Evolutionary conservation across 306 rosid species (phyloP).

Genomic region (Gynostemma pentaphyllum): DNA sequence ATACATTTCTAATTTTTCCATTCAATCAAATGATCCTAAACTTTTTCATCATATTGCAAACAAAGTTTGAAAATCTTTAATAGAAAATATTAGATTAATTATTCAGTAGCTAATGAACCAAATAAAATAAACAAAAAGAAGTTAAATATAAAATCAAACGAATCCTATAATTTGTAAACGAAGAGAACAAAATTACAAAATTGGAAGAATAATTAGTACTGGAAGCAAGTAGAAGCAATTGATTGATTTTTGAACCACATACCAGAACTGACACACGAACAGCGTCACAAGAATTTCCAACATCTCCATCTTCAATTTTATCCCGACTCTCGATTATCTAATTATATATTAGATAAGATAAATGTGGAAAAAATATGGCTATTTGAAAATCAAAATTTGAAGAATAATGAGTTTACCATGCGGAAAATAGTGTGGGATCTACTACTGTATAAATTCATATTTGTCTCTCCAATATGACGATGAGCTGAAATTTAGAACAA

Average conservation of each 20-base stretch:
- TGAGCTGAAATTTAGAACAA: slow-evolving; percentile 48
- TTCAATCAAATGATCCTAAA: no score
- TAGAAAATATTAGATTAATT: no score
- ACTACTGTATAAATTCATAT: slow-evolving; percentile 87
- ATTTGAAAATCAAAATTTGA: neutral
- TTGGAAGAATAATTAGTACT: neutral
- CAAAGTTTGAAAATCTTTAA: no score
- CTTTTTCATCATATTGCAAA: no score
- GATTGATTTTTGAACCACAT: slow-evolving; percentile 15
- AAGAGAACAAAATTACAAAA: no score
- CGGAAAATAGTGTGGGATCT: slow-evolving; percentile 97
- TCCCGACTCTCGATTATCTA: slow-evolving; percentile 92
- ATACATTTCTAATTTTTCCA: no score
- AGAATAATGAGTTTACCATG: slow-evolving; percentile 46
- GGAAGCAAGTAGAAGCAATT: neutral
- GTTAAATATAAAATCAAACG: no score
- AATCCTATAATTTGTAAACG: no score
- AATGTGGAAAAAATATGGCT: slow-evolving; percentile 5
- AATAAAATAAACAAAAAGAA: no score
- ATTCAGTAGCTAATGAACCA: no score
- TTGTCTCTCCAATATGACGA: slow-evolving; percentile 97
- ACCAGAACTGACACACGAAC: slow-evolving; percentile 96
- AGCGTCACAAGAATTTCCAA: slow-evolving; percentile 58
- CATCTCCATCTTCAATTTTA: slow-evolving; percentile 54
- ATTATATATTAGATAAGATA: slow-evolving; percentile 9